Evolutionary conservation across 768 basidiomycete genomes (phyloP), one percentile per base, ranked within the genome.

Genomic region (Lentinus tigrinus): DNA sequence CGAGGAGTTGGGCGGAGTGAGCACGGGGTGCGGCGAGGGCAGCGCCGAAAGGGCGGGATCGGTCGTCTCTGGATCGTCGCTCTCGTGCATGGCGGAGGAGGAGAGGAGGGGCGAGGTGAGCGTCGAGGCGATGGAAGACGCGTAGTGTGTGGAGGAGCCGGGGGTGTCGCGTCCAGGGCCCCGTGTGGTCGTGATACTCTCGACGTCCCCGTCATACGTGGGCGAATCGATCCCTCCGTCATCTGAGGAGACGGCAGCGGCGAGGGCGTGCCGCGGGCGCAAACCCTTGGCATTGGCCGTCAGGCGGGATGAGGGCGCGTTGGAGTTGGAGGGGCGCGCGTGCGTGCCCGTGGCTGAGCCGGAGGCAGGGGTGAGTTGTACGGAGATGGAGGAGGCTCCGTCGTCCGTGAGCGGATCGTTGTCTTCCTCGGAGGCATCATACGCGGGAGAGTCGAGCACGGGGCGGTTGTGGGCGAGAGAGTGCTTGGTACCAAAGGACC

Each of bases 171-270:
- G 71, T 64, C 60, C 72, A 57, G 51, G 72, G 69, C 57, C 73
- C 47, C 83, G 78, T 23, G 80, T 83, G 8, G 85, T 88, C 1
- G 86, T 85, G 64, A 84, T 87, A 44, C 85, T 88, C 70, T 94
- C 93, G 55, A 95, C 79, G 72, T 95, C 93, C 55, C 93, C 93
- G 67, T 95, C 93, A 71, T 95, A 93, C 0, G 91, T 93, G 8
- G 91, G 92, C 0, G 89, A 91, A 69, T 93, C 92, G 9, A 88
- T 81, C 53, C 90, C 87, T 42, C 85, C 87, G 65, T 91, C 87
- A 40, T 85, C 87, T 63, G 90, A 88, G 19, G 84, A 85, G 57
- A 87, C 47, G 46, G 61, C 40, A 39, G 64, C 56, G 44, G 69
- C 63, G 58, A 61, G 57, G 17, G 60, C 39, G 27, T 67, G 64